These are phyloP conservation scores for Chaetoscypha palmicola DNA, from an alignment of 2,329 filamentous ascomycete genomes.

Conservation along the genomic window DNA sequence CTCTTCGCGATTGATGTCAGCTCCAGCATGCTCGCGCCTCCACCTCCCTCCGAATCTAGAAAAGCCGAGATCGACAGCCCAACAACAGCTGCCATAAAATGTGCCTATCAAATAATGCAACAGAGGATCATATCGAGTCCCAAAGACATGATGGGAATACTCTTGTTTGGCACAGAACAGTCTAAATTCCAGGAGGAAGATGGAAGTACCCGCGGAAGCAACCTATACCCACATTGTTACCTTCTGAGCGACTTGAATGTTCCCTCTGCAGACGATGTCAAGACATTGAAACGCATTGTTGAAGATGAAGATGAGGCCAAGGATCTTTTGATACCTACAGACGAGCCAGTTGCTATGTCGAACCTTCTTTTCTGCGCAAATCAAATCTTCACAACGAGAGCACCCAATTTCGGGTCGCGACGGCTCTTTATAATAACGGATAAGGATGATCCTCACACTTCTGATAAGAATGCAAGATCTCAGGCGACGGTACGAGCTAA, in stretches of 20 bases:
- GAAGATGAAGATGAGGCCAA: slow-evolving; percentile 70
- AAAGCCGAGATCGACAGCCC: slow-evolving; percentile 74
- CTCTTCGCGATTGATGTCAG: slow-evolving; percentile 92
- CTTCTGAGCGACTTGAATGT: slow-evolving; percentile 82
- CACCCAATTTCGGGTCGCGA: slow-evolving; percentile 86
- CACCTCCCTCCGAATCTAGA: slow-evolving; percentile 58
- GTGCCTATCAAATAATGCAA: slow-evolving; percentile 91
- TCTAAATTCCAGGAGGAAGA: slow-evolving; percentile 69
- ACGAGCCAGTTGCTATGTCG: slow-evolving; percentile 69
- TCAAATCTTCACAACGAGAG: slow-evolving; percentile 91
- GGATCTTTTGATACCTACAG: slow-evolving; percentile 61
- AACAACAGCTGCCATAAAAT: slow-evolving; percentile 79
- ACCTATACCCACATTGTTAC: slow-evolving; percentile 86
- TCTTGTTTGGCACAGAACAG: slow-evolving; percentile 84
- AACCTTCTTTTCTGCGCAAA: slow-evolving; percentile 93
- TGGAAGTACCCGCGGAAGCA: slow-evolving; percentile 45
- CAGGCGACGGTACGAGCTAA: slow-evolving; percentile 82
- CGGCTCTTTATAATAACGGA: slow-evolving; percentile 95
- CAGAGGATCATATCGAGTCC: slow-evolving; percentile 97
- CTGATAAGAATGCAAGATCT: slow-evolving; percentile 65
- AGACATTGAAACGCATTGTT: slow-evolving; percentile 64
- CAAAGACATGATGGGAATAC: slow-evolving; percentile 92
- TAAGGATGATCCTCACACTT: slow-evolving; percentile 75
- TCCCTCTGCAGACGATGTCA: slow-evolving; percentile 81
- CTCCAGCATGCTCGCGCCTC: slow-evolving; percentile 71